phyloP scores from a whole-genome alignment of 495 filamentous ascomycete species.

The Aspergillus asperescens region DNA sequence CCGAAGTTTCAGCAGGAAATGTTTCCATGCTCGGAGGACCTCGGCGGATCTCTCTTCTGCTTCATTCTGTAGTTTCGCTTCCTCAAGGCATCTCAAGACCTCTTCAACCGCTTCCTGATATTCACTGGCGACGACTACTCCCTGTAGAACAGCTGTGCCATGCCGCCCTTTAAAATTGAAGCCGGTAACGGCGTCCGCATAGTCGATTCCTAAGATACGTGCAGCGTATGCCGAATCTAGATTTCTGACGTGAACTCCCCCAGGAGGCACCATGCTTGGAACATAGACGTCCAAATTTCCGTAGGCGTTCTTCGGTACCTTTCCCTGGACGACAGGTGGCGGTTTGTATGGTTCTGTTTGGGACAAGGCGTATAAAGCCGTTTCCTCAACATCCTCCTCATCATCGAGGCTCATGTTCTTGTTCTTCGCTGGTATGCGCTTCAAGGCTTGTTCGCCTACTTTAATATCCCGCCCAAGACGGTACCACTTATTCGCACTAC shows the following conservation, averaged over 20 bases:
- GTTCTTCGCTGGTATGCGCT: conserved; percentile 51
- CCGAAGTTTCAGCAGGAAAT: conserved; percentile 67
- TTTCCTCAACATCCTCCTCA: conserved; percentile 34
- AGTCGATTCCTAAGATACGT: conserved; percentile 74
- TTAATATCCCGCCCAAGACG: conserved; percentile 73
- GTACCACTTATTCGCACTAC: conserved; percentile 82
- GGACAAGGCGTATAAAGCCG: conserved; percentile 60
- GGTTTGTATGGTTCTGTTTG: conserved; percentile 75
- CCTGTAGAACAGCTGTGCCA: conserved; percentile 72
- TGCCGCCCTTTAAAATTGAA: conserved; percentile 79
- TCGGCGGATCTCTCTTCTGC: conserved; percentile 49
- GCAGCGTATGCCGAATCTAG: conserved; percentile 67
- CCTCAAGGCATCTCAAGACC: conserved; percentile 58
- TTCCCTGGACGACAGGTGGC: conserved; percentile 67
- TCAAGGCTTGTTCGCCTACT: conserved; percentile 68
- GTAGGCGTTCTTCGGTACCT: conserved; percentile 77
- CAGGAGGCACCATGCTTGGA: conserved; percentile 83
- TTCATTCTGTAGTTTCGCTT: conserved; percentile 54
- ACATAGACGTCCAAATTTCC: conserved; percentile 91
- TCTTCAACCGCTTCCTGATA: conserved; percentile 64
- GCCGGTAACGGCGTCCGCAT: conserved; percentile 81
- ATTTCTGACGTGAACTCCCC: conserved; percentile 66
- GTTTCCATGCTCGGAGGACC: conserved; percentile 68
- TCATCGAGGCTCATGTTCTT: conserved; percentile 37
- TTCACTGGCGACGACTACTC: conserved; percentile 69